Conservation (phyloP, 1,139 yeast species). For the Trichomonascaceae sp. region DNA sequence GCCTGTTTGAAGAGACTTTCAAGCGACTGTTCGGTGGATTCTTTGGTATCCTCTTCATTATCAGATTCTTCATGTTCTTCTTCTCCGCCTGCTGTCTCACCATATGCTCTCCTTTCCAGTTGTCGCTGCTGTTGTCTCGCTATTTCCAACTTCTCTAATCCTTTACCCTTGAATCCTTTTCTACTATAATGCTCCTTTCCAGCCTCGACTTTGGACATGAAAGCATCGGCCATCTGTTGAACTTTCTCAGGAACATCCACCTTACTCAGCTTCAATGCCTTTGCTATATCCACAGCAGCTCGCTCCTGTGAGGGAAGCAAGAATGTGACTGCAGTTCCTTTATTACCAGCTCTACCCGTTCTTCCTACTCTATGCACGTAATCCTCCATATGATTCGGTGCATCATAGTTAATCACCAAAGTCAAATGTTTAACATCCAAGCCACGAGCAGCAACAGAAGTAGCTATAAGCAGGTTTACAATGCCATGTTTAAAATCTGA, state of each 20-base stretch:
- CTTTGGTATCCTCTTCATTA: constrained; percentile 16
- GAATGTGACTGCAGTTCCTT: constrained; percentile 75
- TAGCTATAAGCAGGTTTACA: constrained; percentile 67
- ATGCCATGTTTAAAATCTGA: constrained; percentile 63
- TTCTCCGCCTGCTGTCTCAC: constrained; percentile 32
- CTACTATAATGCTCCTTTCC: constrained; percentile 53
- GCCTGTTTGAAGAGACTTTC: constrained; percentile 8
- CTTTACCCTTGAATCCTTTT: constrained; percentile 87
- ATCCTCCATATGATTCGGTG: constrained; percentile 91
- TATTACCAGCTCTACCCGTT: constrained; percentile 86
- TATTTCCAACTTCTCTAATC: constrained; percentile 73
- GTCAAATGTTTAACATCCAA: constrained; percentile 79
- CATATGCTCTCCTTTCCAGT: constrained; percentile 42
- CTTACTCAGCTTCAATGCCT: constrained; percentile 56
- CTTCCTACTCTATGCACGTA: constrained; percentile 95
- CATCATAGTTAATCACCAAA: constrained; percentile 78
- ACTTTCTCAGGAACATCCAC: constrained; percentile 50
- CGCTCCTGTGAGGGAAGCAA: constrained; percentile 60
- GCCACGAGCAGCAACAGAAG: constrained; percentile 94
- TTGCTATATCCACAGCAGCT: constrained; percentile 53
- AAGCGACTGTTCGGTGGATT: constrained; percentile 11
- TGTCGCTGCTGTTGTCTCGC: constrained; percentile 53
- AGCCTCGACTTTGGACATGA: constrained; percentile 54
- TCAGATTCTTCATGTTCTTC: constrained; percentile 24
- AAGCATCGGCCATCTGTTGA: constrained; percentile 47